A percentile compares a stretch with the other conserved stretches of the same genome.
These are phyloP conservation scores for Eucalyptus lansdowneana DNA, from an alignment of 345 rosid genomes.

Conservation along the genomic window DNA sequence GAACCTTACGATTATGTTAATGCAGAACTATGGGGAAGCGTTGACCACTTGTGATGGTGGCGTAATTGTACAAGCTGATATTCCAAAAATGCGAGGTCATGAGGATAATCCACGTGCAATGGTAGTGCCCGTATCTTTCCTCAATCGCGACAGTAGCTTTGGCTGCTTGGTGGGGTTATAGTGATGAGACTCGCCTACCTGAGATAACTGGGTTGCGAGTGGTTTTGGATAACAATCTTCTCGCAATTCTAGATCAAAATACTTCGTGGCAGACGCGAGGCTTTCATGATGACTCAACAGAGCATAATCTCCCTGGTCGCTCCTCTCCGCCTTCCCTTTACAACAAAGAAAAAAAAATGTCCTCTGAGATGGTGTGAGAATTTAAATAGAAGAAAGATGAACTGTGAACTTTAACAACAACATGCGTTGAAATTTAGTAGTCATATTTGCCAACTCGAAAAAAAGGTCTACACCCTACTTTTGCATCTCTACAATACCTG, in stretches of 20 bases:
- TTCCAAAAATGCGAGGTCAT: neutral
- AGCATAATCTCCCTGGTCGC: neutral
- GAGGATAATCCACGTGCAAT: neutral
- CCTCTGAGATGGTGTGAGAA: neutral
- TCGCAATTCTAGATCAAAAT: neutral
- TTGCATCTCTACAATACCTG: no score
- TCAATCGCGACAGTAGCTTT: neutral
- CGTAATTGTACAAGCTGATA: neutral
- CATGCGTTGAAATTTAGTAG: neutral
- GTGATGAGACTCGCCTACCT: neutral
- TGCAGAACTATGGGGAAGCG: no score
- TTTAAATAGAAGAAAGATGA: neutral
- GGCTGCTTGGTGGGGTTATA: neutral
- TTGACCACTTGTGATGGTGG: no score
- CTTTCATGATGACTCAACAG: neutral
- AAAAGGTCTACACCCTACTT: neutral
- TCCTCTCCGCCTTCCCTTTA: neutral
- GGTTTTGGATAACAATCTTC: neutral
- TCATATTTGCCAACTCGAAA: neutral
- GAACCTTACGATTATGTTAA: no score
- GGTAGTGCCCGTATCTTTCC: neutral
- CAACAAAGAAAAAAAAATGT: neutral
- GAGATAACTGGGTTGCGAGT: neutral
- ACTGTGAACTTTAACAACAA: neutral
- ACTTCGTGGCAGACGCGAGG: neutral